A percentile compares a stretch with the other conserved stretches of the same genome.
Conservation (phyloP, 495 filamentous ascomycete genomes). For the Xylaria telfairii region DNA sequence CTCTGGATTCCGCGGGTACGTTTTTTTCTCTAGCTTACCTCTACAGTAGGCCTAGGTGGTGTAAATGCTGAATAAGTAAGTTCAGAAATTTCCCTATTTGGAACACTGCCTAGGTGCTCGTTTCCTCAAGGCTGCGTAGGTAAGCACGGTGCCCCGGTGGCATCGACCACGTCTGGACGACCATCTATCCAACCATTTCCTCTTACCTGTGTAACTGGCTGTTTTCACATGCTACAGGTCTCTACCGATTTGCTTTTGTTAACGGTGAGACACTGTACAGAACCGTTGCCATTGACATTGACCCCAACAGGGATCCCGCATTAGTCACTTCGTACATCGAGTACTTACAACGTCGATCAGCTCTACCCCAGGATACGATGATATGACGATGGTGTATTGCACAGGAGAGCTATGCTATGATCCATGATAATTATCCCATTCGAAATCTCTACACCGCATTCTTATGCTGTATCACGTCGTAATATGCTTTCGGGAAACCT, state of each 20-base stretch:
- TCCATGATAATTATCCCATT: too few relatives aligned
- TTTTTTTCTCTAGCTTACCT: background rate
- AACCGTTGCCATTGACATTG: background rate
- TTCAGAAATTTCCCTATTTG: background rate
- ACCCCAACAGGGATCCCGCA: background rate
- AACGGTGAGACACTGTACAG: background rate
- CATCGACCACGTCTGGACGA: constrained; percentile 2
- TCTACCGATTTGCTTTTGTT: background rate
- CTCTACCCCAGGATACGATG: background rate
- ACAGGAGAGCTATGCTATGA: background rate
- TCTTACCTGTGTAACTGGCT: background rate
- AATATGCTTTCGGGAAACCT: background rate
- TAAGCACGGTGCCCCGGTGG: too few relatives aligned
- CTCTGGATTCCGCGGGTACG: background rate
- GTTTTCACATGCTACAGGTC: background rate
- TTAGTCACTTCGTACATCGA: background rate
- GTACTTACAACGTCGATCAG: background rate
- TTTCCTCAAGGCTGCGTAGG: background rate
- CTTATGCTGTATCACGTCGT: background rate
- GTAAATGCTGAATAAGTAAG: background rate
- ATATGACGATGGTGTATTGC: background rate
- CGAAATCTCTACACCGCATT: too few relatives aligned
- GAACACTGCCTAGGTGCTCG: too few relatives aligned
- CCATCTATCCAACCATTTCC: background rate
- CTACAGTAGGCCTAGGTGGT: background rate